A percentile compares a stretch with the other conserved stretches of the same genome.
phyloP scores from a whole-genome alignment of 768 basidiomycete genomes.

The Melanogaster broomeanus region DNA sequence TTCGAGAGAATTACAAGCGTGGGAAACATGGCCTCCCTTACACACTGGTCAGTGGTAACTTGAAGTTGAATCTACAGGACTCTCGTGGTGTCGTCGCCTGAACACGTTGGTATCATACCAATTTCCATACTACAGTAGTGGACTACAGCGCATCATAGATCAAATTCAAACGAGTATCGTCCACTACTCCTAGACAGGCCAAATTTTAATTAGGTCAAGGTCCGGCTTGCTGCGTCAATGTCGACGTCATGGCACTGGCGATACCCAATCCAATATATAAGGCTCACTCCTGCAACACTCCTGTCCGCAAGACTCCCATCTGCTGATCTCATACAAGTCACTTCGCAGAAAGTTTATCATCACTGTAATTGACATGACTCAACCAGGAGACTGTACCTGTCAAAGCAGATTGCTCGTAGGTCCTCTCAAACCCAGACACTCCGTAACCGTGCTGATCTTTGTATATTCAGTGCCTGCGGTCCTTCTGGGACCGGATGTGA shows the following conservation, averaged over 20 bases:
- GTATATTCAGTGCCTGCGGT: slow-evolving; percentile 28
- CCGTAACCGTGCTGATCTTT: neutral
- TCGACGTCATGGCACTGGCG: slow-evolving; percentile 2
- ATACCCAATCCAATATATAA: neutral
- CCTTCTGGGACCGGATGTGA: slow-evolving; percentile 31
- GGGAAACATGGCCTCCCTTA: too few species aligned
- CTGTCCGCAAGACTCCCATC: neutral
- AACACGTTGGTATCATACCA: too few species aligned
- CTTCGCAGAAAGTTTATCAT: neutral
- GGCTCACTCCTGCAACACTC: neutral
- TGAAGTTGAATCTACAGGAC: too few species aligned
- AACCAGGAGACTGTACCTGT: slow-evolving; percentile 26
- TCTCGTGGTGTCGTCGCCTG: too few species aligned
- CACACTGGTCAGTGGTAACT: too few species aligned
- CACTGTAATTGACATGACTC: slow-evolving; percentile 19
- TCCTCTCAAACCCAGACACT: neutral
- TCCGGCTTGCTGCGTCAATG: neutral
- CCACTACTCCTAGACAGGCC: too few species aligned
- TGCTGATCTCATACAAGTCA: neutral
- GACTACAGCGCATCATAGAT: too few species aligned
- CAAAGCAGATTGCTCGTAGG: slow-evolving; percentile 30
- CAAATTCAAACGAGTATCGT: too few species aligned
- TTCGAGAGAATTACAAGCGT: too few species aligned
- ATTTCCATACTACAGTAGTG: too few species aligned
- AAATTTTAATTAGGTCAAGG: too few species aligned